Percentiles rank a stretch among this genome's conserved stretches.
Evolutionary conservation across 225 moss, liverwort and hornwort species (phyloP).

Genomic region (Polytrichum commune): DNA sequence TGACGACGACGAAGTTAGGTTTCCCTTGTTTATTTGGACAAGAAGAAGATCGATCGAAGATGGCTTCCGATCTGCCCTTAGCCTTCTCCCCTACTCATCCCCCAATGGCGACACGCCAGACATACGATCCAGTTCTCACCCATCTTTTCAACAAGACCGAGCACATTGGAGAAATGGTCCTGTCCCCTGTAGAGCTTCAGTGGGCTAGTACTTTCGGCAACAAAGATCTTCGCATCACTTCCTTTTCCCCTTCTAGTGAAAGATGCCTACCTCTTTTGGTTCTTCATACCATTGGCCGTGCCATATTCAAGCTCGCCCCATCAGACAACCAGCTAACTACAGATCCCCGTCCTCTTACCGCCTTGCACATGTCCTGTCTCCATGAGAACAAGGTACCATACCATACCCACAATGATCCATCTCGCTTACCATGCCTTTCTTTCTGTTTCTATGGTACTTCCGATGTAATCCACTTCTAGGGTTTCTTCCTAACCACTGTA

Average conservation of each 20-base stretch:
- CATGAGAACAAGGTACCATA: conserved; percentile 72
- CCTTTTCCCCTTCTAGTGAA: conserved; percentile 76
- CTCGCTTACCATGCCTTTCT: conserved; percentile 15
- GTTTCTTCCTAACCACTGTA: too few species aligned
- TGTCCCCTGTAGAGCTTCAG: conserved; percentile 71
- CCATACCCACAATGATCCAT: conserved; percentile 2
- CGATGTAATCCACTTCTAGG: too few species aligned
- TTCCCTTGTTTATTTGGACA: conserved; percentile 6
- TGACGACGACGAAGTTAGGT: conserved; percentile 28
- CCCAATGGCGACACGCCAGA: conserved; percentile 46
- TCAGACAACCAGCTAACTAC: conserved; percentile 45
- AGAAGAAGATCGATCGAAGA: conserved; percentile 23
- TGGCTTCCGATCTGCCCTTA: conserved; percentile 49
- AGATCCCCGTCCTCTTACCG: conserved; percentile 63
- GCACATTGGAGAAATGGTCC: conserved; percentile 76
- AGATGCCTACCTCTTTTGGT: conserved; percentile 83
- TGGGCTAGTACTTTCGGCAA: conserved; percentile 59
- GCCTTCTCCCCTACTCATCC: conserved; percentile 50
- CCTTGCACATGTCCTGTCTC: conserved; percentile 70
- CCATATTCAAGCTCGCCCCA: conserved; percentile 77
- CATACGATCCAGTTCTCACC: conserved; percentile 54
- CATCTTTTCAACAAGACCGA: conserved; percentile 70
- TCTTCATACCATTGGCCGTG: conserved; percentile 72
- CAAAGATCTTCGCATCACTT: conserved; percentile 72
- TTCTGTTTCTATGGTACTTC: not conserved